These are phyloP conservation scores for Citrus sp. DNA, from an alignment of 345 rosid genomes.

Conservation along the genomic window DNA sequence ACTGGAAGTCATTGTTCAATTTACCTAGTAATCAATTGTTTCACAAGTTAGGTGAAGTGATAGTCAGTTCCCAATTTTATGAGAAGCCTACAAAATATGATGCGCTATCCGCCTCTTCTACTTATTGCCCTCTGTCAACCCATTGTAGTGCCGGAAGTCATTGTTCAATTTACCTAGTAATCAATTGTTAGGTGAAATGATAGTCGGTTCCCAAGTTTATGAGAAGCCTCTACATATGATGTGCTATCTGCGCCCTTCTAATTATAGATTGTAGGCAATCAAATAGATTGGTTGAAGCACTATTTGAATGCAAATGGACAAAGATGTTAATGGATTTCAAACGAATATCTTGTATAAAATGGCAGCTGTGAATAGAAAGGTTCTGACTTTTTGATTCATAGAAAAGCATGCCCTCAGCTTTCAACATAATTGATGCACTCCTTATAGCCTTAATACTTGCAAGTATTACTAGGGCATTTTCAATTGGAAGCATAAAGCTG, in stretches of 20 bases:
- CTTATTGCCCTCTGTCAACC: background rate
- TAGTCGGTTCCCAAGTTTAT: background rate
- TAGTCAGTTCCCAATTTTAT: background rate
- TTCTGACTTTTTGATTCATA: background rate
- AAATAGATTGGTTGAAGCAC: background rate
- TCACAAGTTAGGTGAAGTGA: background rate
- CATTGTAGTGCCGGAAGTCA: background rate
- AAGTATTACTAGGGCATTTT: background rate
- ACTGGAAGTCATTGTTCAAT: background rate
- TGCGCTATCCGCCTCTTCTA: background rate
- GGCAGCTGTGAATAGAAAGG: background rate
- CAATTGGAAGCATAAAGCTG: background rate
- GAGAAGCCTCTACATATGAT: too few species aligned
- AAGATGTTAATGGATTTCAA: too few species aligned
- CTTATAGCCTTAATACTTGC: background rate
- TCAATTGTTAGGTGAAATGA: background rate
- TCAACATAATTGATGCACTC: background rate
- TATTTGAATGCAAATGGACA: background rate
- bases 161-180: background rate
- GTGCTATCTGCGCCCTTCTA: background rate
- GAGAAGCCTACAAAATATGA: background rate
- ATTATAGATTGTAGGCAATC: background rate
- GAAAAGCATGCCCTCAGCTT: background rate
- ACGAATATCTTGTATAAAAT: background rate
- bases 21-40: background rate